phyloP scores from a whole-genome alignment of 169 alveolate species.

The Blepharisma undulans region DNA sequence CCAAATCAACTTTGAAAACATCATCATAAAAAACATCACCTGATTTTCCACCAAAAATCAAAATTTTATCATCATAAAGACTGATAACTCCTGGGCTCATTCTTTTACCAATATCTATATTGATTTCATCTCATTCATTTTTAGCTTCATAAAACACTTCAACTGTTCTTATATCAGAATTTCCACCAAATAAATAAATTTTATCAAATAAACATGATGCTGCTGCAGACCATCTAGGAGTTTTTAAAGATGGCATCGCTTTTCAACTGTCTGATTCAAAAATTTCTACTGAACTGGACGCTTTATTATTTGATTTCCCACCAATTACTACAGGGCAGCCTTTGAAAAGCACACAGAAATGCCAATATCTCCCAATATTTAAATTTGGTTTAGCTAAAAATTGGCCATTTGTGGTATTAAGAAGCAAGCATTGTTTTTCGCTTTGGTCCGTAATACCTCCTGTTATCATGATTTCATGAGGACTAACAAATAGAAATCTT shows the following conservation, averaged over 20 bases:
- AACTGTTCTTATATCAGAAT: too few species aligned
- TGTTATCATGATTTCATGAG: not conserved
- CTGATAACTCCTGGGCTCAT: not conserved
- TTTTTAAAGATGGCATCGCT: not conserved
- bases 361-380: not conserved
- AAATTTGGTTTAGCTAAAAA: not conserved
- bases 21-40: not conserved
- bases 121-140: not conserved
- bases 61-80: not conserved
- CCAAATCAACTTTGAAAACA: not conserved
- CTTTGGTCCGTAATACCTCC: not conserved
- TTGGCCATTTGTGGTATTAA: not conserved
- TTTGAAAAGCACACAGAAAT: not conserved
- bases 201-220: not conserved
- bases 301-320: not conserved
- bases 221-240: not conserved
- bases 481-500: not conserved
- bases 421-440: not conserved
- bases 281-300: not conserved
- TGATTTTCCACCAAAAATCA: not conserved
- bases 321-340: not conserved
- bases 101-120: not conserved
- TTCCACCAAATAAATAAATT: not conserved
- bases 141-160: not conserved
- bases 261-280: not conserved